Evolutionary conservation across 495 filamentous ascomycete species (phyloP), one percentile per base, ranked within the genome.

Genomic region (Aspergillus homomorphus): DNA sequence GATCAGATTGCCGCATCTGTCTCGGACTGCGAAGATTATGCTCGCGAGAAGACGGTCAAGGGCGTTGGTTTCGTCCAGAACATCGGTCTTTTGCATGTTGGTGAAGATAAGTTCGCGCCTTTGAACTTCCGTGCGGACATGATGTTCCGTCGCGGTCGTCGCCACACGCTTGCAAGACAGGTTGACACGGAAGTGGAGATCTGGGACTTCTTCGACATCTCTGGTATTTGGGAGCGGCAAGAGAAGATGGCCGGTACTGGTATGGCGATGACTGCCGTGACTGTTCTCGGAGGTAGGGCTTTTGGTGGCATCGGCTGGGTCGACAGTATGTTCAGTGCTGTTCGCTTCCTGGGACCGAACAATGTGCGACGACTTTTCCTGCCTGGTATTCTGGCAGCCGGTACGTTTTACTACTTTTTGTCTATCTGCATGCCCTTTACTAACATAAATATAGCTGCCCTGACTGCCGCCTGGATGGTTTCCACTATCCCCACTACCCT

Each of bases 191-290:
- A 96, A 52, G 86, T 94, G 19, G 92, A 98, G 62, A 56, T 96
- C 0, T 88, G 82, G 81, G 94, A 98, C 70, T 96, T 98, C 77
- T 90, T 98, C 69, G 95, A 98, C 69, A 76, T 92, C 65, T 77
- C 81, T 30, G 86, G 83, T 12, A 76, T 96, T 10, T 86, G 94
- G 78, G 90, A 98, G 64, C 80, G 84, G 49, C 92, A 98, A 69
- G 95, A 98, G 77, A 97, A 98, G 76, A 76, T 94, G 43, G 92
- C 91, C 15, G 91, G 91, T 41, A 91, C 91, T 24, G 85, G 94
- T 59, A 89, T 98, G 87, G 93, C 95, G 42, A 80, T 98, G 72
- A 98, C 94, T 2, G 85, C 93, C 26, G 89, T 87, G n/a, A 91
- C 90, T 57, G 87, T 94, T 19, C 78, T 96, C 10, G 90, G 92